Conservation (phyloP, 1,139 yeast genomes). For the Saccharomyces uvarum region DNA sequence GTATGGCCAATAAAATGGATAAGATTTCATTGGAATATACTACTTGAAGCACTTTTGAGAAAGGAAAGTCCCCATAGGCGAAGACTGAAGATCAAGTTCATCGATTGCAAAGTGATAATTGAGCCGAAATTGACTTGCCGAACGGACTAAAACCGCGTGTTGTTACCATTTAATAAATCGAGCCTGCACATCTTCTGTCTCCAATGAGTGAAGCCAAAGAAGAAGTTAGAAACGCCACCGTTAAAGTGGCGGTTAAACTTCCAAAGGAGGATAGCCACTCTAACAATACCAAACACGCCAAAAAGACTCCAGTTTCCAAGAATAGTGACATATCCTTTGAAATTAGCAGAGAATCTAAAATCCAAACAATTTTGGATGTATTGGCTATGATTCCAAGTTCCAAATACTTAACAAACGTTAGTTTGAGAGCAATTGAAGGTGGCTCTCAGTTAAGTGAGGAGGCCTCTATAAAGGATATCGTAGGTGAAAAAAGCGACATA, state of each 20-base stretch:
- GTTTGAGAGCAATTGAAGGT: slow-evolving; percentile 17
- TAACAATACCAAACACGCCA: neutral
- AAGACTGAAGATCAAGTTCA: neutral
- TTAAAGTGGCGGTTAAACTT: slow-evolving; percentile 15
- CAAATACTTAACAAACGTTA: slow-evolving; percentile 25
- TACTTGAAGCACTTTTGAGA: neutral
- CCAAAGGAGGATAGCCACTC: slow-evolving; percentile 9
- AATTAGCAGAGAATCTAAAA: slow-evolving; percentile 23
- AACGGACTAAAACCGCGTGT: neutral
- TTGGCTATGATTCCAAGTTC: slow-evolving; percentile 23
- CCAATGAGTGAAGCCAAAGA: neutral
- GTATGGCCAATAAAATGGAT: neutral
- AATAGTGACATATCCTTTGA: slow-evolving; percentile 20
- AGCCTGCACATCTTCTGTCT: neutral
- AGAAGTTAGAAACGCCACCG: slow-evolving; percentile 6
- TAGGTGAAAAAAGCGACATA: slow-evolving; percentile 13
- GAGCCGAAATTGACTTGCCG: neutral
- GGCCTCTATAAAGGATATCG: slow-evolving; percentile 17
- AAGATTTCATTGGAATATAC: neutral
- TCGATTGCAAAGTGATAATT: neutral
- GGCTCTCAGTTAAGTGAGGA: slow-evolving; percentile 15
- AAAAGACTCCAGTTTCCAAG: slow-evolving; percentile 3
- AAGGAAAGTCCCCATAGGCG: neutral
- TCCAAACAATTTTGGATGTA: slow-evolving; percentile 23
- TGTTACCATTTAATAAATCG: neutral